Evolutionary conservation across 768 basidiomycete species (phyloP), one percentile per base, ranked within the genome.

Genomic region (Hirschioporus abietinus): DNA sequence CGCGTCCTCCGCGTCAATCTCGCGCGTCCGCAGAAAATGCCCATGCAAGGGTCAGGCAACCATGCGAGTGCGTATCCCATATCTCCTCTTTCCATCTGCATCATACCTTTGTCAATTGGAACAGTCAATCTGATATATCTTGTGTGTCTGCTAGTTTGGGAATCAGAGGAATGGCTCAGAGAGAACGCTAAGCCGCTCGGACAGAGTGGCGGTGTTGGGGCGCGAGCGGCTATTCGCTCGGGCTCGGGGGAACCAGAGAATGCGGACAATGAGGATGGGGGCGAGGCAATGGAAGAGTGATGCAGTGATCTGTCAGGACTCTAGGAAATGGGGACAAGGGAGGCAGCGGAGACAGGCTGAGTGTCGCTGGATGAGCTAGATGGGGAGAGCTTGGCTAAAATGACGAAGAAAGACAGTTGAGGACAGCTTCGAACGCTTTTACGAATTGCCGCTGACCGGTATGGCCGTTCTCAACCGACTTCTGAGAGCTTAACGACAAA

Each of bases 141-240:
- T 17, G 63, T 24, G 34, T 68, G 35, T 67, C 7, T 57, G 18
- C 34, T 72, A 96, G 95, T 98, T 70, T 98, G 96, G 96, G 93
- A 95, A 74, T 90, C 92, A 0, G 96, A 98, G 76, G 95, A 97
- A 68, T 98, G 95, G 95, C 78, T 96, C 34, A 80, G 87, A 75
- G 82, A 90, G 72, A 81, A 96, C 75, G 88, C 90, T 1, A 92
- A 94, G 72, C 91, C 92, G 12, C 78, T 91, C 63, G 83, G 86
- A 15, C 83, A 89, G 70, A 88, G 88, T 71, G 91, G 90, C 78
- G 92, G 70, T 20, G 42, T 65, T 30, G 25, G 69, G n/a, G 25
- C 68, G 6, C 42, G 60, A 60, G 35, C 65, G 62, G 42, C 63
- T 24, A 64, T 64, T 35, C 60, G 60, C 17, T 12, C 60, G 30